Base-by-base conservation (phyloP, 495 filamentous ascomycete species). In the Aeminium ludgeri region DNA sequence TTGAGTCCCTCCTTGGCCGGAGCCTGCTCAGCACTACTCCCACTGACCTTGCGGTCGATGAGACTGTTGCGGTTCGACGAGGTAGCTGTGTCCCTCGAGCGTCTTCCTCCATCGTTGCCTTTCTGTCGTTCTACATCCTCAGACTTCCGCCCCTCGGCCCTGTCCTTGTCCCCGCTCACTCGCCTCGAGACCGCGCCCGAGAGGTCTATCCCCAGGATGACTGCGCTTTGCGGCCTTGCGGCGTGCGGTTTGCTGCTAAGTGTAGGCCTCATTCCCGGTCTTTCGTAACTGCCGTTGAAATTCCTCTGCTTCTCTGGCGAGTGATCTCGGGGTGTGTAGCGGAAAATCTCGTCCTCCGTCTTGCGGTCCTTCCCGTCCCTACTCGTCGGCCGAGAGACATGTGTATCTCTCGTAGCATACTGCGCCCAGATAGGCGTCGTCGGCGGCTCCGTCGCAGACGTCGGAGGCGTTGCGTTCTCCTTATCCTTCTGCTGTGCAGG, bases 351-450 rank as follows among this genome's bases (percentile, higher is more conserved):
- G 20, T 74, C 66, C 11, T 72, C 65, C 18, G 76, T 35, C 15
- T 39, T 45, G 18, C n/a, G n/a, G 13, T 40, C 34, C 30, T 38
- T 38, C 15, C 48, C 40, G 27, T 51, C 44, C 28, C 44, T 38
- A 2, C 33, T 47, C 18, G 31, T 34, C 4, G 47, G 47, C 28
- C 19, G 15, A 30, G 44, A 30, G 30, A 13, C 34, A 38, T 46
- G 28, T 3, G 13, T 6, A 16, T 38, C 12, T 6, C 45, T 20
- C 2, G 20, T 38, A 18, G 71, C 59, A 53, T 81, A 86, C 51
- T 86, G 77, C 1, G 76, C 71, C 66, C 82, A 92, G 18, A 84
- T 77, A 2, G 86, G 84, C 15, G 83, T 78, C 19, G 40, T 20
- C 6, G 20, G 72, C 65, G 48, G 70, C 33, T 63, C 55, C 38